Conservation (phyloP, 2,329 filamentous ascomycete genomes). For the Paraphaeosphaeria minitans region DNA sequence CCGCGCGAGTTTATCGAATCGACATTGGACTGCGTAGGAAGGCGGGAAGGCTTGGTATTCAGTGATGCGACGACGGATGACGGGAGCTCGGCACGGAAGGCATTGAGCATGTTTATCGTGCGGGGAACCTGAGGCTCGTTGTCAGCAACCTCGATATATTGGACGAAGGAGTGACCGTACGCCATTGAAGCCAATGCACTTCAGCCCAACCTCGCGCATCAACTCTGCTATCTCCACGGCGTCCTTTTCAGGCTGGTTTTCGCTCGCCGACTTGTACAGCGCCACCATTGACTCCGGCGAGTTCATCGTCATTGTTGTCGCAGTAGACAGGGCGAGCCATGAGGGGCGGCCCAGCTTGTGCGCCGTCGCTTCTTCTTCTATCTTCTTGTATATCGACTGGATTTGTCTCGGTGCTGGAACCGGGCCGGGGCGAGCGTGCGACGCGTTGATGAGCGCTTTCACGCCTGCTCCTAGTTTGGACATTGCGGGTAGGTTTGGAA, state of each 20-base stretch:
- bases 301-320: conserved; percentile 85
- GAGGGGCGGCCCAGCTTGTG: conserved; percentile 39
- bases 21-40: conserved; percentile 55
- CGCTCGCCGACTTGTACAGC: conserved; percentile 57
- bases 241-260: conserved; percentile 32
- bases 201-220: conserved; percentile 76
- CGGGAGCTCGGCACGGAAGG: conserved; percentile 69
- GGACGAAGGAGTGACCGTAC: conserved; percentile 26
- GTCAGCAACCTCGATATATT: neutral
- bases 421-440: conserved; percentile 42
- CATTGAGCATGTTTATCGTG: conserved; percentile 80
- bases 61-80: conserved; percentile 59
- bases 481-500: conserved; percentile 22
- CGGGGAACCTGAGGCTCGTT: conserved; percentile 65
- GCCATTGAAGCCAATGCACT: conserved; percentile 80
- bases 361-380: conserved; percentile 38
- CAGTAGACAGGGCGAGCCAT: conserved; percentile 58
- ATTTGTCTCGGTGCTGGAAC: conserved; percentile 41
- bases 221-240: conserved; percentile 66
- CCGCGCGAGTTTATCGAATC: conserved; percentile 63
- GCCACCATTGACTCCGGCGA: conserved; percentile 74
- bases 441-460: conserved; percentile 44
- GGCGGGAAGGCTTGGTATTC: conserved; percentile 62
- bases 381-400: conserved; percentile 36
- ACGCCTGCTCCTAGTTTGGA: conserved; percentile 44